A percentile compares a stretch with the other conserved stretches of the same genome.
Evolutionary conservation across 2,329 filamentous ascomycete genomes (phyloP).

Genomic region (Talaromyces sp.): DNA sequence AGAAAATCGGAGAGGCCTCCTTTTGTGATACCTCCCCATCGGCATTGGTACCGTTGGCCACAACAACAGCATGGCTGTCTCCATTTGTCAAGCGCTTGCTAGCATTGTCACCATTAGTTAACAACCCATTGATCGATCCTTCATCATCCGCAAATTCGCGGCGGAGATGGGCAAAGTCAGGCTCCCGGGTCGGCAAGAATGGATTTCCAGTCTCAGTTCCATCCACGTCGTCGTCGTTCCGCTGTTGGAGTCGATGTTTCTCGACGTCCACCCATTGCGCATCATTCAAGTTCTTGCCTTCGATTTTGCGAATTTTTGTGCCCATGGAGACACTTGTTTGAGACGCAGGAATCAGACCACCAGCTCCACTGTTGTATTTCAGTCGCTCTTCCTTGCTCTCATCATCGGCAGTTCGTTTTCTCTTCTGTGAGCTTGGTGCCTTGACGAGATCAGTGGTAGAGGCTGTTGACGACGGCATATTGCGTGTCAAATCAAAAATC

Average conservation of each 20-base stretch:
- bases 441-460: conserved; percentile 20
- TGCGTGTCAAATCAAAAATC: conserved; percentile 80
- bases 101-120: neutral
- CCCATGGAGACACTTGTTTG: conserved; percentile 41
- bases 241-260: conserved; percentile 17
- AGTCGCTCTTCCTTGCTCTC: conserved; percentile 34
- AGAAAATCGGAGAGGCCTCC: conserved; percentile 32
- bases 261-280: conserved; percentile 31
- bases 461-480: conserved; percentile 49
- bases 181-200: conserved; percentile 24
- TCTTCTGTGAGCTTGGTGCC: conserved; percentile 28
- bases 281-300: conserved; percentile 31
- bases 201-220: conserved; percentile 20
- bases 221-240: conserved; percentile 22
- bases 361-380: conserved; percentile 51
- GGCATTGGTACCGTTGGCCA: neutral
- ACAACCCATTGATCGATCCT: conserved; percentile 1
- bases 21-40: neutral
- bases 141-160: conserved; percentile 15
- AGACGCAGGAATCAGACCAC: conserved; percentile 44
- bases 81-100: neutral
- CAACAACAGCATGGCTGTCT: neutral
- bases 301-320: conserved; percentile 45
- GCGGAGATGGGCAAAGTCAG: conserved; percentile 25
- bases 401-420: conserved; percentile 35